These are phyloP conservation scores for Agarophyton chilense DNA, from an alignment of 23 red algal species.

Conservation along the genomic window DNA sequence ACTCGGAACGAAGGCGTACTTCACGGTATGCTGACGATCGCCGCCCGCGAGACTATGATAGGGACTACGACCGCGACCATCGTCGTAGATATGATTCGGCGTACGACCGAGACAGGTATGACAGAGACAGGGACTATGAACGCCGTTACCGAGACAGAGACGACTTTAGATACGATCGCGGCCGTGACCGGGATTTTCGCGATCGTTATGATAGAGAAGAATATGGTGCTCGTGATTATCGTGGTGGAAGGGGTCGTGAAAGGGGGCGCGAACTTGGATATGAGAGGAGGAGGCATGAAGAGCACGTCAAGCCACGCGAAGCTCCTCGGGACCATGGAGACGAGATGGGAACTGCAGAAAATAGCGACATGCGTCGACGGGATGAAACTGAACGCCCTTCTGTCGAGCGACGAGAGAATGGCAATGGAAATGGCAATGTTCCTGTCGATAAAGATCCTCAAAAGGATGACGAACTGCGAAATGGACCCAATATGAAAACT, in stretches of 20 bases:
- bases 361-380: not conserved
- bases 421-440: not conserved
- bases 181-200: slow-evolving; percentile 45
- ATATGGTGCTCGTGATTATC: slow-evolving; percentile 18
- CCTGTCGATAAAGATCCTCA: not conserved
- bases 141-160: slow-evolving; percentile 34
- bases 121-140: slow-evolving; percentile 57
- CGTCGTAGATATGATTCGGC: slow-evolving; percentile 15
- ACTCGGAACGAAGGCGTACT: slow-evolving; percentile 37
- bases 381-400: slow-evolving; percentile 27
- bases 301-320: slow-evolving; percentile 32
- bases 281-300: slow-evolving; percentile 42
- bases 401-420: slow-evolving; percentile 34
- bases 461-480: slow-evolving; percentile 6
- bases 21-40: slow-evolving; percentile 48
- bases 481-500: not conserved
- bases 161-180: slow-evolving; percentile 51
- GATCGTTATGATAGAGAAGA: slow-evolving; percentile 41
- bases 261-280: slow-evolving; percentile 32
- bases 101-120: slow-evolving; percentile 42
- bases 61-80: slow-evolving; percentile 63
- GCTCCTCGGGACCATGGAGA: not conserved
- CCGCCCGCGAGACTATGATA: slow-evolving; percentile 51
- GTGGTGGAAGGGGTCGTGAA: slow-evolving; percentile 26
- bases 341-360: not conserved